Evolutionary conservation across 495 filamentous ascomycete species (phyloP), one percentile per base, ranked within the genome.

Genomic region (Cercophora sp.): DNA sequence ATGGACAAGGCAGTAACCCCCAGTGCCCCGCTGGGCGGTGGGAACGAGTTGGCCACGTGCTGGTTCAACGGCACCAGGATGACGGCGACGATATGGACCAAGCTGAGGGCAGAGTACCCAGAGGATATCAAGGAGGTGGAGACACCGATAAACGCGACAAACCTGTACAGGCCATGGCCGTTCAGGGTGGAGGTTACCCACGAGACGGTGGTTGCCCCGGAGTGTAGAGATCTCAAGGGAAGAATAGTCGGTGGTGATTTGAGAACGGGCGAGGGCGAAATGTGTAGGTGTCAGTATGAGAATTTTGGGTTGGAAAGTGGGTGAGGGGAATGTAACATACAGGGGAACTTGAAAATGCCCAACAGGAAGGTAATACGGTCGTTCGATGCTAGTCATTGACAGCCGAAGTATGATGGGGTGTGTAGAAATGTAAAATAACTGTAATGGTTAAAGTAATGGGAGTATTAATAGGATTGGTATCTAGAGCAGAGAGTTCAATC

Each of bases 71-170:
- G 61, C 31, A 82, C 79, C 0, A 66, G 54, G 0, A 66, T 84
- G 58, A 58, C 70, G 18, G 80, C 64, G 1, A 73, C 59, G 9
- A 68, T 84, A 3, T 84, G 79, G 62, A 83, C 80, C 18, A 73
- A 72, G 42, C 69, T 69, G 62, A 57, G 60, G 18, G 72, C 68
- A 25, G 58, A 52, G 5, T 76, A 70, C 49, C 74, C 75, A 4
- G 47, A 60, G 8, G 49, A 42, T 2, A 55, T 60, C 20, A 43
- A 32, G 10, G 5, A 18, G 2, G 42, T 46, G 22, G 6, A 42
- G 0, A 32, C 27, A 5, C 23, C 43, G 31, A 20, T 46, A 11
- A 49, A 49, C 8, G 52, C 45, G 16, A 63, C 50, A 11, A 40
- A 44, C 11, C 29, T 36, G 3, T 74, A 61, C 48, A 31, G 40